Conservation (phyloP, 495 filamentous ascomycete genomes). For the Penicillium argentinense region DNA sequence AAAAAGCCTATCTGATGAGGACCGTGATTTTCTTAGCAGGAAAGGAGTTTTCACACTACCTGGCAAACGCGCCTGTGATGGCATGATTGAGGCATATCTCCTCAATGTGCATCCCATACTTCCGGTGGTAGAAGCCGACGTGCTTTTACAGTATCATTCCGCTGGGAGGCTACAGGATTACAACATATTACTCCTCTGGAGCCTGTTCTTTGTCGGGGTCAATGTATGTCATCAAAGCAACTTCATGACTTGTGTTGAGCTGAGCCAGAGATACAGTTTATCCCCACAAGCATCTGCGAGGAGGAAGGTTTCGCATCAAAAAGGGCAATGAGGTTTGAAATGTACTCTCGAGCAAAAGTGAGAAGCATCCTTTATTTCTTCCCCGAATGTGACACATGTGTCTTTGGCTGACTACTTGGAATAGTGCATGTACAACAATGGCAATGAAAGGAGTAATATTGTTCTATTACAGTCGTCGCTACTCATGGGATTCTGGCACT, state of each 20-base stretch:
- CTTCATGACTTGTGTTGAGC: background rate
- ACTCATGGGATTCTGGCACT: constrained; percentile 41
- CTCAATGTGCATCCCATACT: constrained; percentile 40
- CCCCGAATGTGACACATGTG: too few species aligned
- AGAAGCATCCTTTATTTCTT: background rate
- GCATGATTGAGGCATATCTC: constrained; percentile 34
- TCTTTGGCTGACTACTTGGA: background rate
- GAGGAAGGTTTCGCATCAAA: constrained; percentile 33
- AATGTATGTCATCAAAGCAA: constrained; percentile 27
- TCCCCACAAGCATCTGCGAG: constrained; percentile 24
- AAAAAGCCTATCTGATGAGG: constrained; percentile 19
- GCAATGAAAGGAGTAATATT: constrained; percentile 34
- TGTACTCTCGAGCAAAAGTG: constrained; percentile 42
- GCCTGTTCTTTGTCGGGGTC: constrained; percentile 38
- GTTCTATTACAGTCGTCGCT: constrained; percentile 39
- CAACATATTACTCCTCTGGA: constrained; percentile 41
- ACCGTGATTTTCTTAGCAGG: constrained; percentile 23
- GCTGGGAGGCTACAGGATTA: constrained; percentile 23
- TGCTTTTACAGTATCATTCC: constrained; percentile 26
- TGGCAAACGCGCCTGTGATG: constrained; percentile 17
- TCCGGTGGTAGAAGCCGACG: constrained; percentile 36
- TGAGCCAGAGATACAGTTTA: constrained; percentile 15
- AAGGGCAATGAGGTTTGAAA: constrained; percentile 38
- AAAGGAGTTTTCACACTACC: constrained; percentile 35
- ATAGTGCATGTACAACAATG: constrained; percentile 38